A percentile compares a stretch with the other conserved stretches of the same genome.
These are phyloP conservation scores for Zizania latifolia DNA, from an alignment of 176 grass and related monocot genomes.

Conservation along the genomic window DNA sequence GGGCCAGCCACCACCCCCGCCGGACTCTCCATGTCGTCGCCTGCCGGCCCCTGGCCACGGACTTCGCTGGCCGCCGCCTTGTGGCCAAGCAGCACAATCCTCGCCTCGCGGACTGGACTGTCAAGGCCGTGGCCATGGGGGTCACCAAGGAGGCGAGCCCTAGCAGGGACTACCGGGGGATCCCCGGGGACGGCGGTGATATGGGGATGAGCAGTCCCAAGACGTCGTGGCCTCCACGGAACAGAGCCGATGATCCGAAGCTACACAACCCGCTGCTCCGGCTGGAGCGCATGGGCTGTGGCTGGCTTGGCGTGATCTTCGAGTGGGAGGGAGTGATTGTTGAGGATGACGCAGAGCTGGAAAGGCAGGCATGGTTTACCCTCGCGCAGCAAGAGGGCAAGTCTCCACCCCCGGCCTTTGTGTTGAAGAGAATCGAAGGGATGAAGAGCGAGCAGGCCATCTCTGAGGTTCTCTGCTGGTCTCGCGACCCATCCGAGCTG, in stretches of 20 bases:
- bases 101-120: constrained; percentile 31
- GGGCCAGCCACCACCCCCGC: constrained; percentile 4
- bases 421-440: constrained; percentile 65
- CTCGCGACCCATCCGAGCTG: constrained; percentile 55
- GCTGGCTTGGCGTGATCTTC: constrained; percentile 84
- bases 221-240: constrained; percentile 59
- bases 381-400: constrained; percentile 73
- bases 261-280: constrained; percentile 79
- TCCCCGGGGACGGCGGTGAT: constrained; percentile 44
- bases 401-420: constrained; percentile 47
- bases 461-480: constrained; percentile 93
- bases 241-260: constrained; percentile 62
- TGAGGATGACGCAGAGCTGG: constrained; percentile 65
- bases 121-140: constrained; percentile 51
- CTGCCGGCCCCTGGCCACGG: constrained; percentile 29
- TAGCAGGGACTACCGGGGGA: constrained; percentile 37
- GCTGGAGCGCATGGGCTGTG: constrained; percentile 82
- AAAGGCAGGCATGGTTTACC: constrained; percentile 66
- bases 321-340: constrained; percentile 92
- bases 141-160: constrained; percentile 56
- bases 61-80: constrained; percentile 45
- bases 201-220: constrained; percentile 13
- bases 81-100: constrained; percentile 13
- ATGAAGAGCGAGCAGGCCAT: constrained; percentile 95
- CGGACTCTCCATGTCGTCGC: constrained; percentile 34